Percentiles rank a stretch among this genome's conserved stretches.
These are phyloP conservation scores for Monosporascus sp. DNA, from an alignment of 2,329 filamentous ascomycete genomes.

Conservation along the genomic window DNA sequence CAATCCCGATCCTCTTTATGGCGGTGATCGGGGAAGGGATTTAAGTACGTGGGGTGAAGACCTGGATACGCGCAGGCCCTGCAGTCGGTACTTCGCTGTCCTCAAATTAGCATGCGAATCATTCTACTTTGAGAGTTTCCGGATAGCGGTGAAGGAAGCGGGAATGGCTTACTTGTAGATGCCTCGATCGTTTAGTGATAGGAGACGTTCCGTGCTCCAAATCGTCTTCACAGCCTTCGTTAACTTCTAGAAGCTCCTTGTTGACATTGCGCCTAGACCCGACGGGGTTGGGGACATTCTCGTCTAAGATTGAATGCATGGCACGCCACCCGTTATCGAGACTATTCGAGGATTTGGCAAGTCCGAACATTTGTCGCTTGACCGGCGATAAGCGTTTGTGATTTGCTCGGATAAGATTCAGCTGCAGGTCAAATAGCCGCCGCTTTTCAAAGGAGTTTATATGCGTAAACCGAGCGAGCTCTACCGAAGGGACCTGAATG, in stretches of 20 bases:
- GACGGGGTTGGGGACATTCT: background rate
- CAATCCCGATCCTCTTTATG: conserved; percentile 17
- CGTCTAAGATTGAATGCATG: background rate
- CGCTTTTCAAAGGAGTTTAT: background rate
- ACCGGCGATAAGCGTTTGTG: background rate
- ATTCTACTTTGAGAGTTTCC: background rate
- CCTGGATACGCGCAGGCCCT: conserved; percentile 10
- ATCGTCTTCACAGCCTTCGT: background rate
- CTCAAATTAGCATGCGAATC: too few relatives aligned
- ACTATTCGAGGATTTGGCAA: background rate
- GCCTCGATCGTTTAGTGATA: background rate
- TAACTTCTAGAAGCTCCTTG: background rate
- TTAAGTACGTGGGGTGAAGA: conserved; percentile 13
- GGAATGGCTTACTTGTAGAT: background rate
- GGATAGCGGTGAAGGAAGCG: background rate
- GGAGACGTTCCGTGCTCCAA: background rate
- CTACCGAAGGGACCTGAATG: background rate
- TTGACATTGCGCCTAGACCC: background rate
- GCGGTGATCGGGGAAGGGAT: conserved; percentile 13
- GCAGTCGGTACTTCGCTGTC: background rate
- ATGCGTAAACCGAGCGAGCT: background rate
- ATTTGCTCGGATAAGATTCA: background rate
- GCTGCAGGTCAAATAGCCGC: background rate
- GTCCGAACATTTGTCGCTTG: background rate
- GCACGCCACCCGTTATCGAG: background rate